These are phyloP conservation scores for Dentipellis fragilis DNA, from an alignment of 768 basidiomycete genomes.

Conservation along the genomic window DNA sequence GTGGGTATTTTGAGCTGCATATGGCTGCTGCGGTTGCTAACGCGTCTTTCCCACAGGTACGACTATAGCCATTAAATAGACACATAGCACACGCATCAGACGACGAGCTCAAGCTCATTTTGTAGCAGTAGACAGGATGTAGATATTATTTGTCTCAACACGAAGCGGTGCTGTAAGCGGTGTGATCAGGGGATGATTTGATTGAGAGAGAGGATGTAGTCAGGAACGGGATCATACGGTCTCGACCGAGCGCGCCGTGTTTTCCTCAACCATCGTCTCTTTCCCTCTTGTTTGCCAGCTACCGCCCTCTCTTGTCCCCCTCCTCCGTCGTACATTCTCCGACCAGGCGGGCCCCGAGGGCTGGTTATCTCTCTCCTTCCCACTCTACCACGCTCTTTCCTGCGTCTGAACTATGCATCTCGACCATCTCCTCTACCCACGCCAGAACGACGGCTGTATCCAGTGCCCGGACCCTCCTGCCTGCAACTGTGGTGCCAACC, in stretches of 20 bases:
- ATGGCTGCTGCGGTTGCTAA: not conserved
- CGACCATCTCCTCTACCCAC: slow-evolving; percentile 12
- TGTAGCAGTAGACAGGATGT: not conserved
- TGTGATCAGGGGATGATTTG: not conserved
- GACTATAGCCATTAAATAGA: slow-evolving; percentile 30
- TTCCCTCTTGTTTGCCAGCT: not conserved
- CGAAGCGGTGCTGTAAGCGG: not conserved
- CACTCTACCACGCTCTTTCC: slow-evolving; percentile 7
- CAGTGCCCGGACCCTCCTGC: slow-evolving; percentile 33
- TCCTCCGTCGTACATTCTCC: not conserved
- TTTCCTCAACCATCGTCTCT: not conserved
- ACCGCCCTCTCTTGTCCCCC: not conserved
- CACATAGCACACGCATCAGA: not conserved
- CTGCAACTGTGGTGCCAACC: slow-evolving; percentile 44
- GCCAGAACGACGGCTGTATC: slow-evolving; percentile 28
- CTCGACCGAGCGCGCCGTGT: not conserved
- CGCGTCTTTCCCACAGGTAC: slow-evolving; percentile 26
- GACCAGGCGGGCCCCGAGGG: not conserved
- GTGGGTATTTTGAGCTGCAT: slow-evolving; percentile 29
- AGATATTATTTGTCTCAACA: not conserved
- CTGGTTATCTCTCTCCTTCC: not conserved
- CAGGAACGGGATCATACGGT: not conserved
- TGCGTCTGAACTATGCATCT: slow-evolving; percentile 11
- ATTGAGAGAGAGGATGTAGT: not conserved
- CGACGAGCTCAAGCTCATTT: not conserved